Base-by-base conservation (phyloP, 495 filamentous ascomycete species). In the Aspergillus panamensis region DNA sequence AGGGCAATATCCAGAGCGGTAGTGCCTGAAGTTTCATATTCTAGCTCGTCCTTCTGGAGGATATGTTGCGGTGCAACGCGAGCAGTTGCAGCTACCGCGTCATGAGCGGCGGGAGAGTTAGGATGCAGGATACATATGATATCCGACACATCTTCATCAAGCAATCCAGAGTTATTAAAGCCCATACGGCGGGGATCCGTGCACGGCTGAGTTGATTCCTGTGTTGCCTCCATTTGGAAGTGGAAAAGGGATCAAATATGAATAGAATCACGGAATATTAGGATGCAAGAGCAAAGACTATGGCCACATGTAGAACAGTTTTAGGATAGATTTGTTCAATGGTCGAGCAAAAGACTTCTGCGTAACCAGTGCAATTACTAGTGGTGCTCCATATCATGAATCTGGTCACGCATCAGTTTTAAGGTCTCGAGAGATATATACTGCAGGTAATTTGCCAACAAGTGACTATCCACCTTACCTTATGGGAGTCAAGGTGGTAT, bases 81-180 rank as follows among this genome's bases (percentile, higher is more conserved):
- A 17, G 70, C 71, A 3, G 76, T 77, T 21, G 72, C 73, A 42
- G 73, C 66, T 13, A 96, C 85, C 48, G 89, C 87, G 53, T 76
- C 71, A 62, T 84, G 84, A 3, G 94, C 92, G 7, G 81, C 77
- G 39, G 81, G 79, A 0, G 92, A 89, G 50, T 81, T 82, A 2
- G 94, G 93, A 57, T 94, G 84, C 4, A 98, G 81, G 47, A 96
- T 87, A 72, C 90, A 95, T 50, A 97, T 82, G 58, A 97, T 89
- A 62, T 96, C 93, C 30, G 89, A 78, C 30, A 92, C 80, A 63
- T 96, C 92, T 58, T 90, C 75, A 42, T 91, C 88, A 48, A 80
- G 86, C 12, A 94, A 81, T 25, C 87, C 89, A 19, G 91, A 93
- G 60, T 84, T 86, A 64, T 88, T 85, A 59, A 85, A 75, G 14